These are phyloP conservation scores for Lepiota venenata DNA, from an alignment of 768 basidiomycete species.

Conservation along the genomic window DNA sequence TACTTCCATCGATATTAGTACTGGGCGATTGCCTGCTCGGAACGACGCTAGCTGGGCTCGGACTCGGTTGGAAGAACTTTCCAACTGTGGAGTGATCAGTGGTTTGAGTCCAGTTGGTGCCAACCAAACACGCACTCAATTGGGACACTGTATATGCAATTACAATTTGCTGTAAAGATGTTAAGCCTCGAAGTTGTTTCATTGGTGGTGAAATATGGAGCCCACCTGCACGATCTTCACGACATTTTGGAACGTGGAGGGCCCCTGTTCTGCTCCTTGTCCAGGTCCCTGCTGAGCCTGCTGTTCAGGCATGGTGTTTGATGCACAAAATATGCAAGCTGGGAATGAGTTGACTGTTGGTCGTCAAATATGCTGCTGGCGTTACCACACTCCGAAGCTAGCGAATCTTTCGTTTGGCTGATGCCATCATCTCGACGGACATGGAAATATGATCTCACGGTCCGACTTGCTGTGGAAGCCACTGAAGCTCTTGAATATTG, in stretches of 20 bases:
- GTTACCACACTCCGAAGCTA: not conserved
- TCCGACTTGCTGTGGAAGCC: no score
- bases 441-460: not conserved
- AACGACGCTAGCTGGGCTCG: not conserved
- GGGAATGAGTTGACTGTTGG: not conserved
- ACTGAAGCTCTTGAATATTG: no score
- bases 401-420: conserved; percentile 1
- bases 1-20: not conserved
- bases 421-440: conserved; percentile 4
- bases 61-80: conserved; percentile 6
- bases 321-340: not conserved
- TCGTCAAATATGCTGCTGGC: not conserved
- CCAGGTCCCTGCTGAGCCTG: conserved; percentile 12
- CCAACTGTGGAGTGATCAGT: not conserved
- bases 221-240: conserved; percentile 25
- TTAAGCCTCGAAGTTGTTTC: not conserved
- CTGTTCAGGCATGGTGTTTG: conserved; percentile 11
- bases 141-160: conserved; percentile 66
- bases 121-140: conserved; percentile 41
- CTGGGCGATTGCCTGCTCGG: not conserved
- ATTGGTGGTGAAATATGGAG: not conserved
- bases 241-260: conserved; percentile 6
- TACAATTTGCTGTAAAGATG: conserved; percentile 55
- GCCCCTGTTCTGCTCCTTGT: conserved; percentile 3
- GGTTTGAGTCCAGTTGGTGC: not conserved